phyloP scores from a whole-genome alignment of 345 rosid genomes.

The Pistacia atlantica region DNA sequence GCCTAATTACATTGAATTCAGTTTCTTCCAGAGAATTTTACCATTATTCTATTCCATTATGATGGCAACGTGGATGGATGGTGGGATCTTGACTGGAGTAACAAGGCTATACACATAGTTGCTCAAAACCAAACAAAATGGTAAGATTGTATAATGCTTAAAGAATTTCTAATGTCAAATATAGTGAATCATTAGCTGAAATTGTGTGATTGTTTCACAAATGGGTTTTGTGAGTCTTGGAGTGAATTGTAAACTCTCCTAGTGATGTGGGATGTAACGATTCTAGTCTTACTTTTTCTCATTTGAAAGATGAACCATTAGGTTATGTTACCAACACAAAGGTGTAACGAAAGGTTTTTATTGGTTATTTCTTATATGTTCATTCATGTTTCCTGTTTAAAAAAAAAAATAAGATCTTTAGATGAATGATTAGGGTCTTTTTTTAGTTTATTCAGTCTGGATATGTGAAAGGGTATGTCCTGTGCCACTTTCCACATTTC shows the following conservation, averaged over 20 bases:
- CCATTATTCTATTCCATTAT: conserved; percentile 87
- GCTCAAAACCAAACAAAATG: conserved; percentile 97
- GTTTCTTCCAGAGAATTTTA: conserved; percentile 93
- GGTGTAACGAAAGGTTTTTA: background rate
- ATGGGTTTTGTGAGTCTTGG: background rate
- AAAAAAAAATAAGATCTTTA: background rate
- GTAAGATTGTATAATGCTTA: conserved; percentile 36
- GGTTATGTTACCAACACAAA: background rate
- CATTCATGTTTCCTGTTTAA: too few species aligned
- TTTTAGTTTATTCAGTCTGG: too few species aligned
- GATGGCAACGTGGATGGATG: conserved; percentile 86
- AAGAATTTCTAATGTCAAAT: background rate
- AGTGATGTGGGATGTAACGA: background rate
- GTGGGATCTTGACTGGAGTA: conserved; percentile 86
- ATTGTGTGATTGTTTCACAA: background rate
- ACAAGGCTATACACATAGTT: conserved; percentile 76
- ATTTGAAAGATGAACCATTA: background rate
- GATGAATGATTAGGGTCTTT: background rate
- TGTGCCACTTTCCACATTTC: background rate
- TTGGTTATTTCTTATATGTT: background rate
- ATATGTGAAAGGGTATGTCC: background rate
- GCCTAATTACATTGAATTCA: conserved; percentile 58
- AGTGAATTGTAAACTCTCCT: background rate
- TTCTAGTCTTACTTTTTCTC: background rate
- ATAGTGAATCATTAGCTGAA: background rate